Evolutionary conservation across 257 asterid species (phyloP).

Genomic region (Lithospermum erythrorhizon): DNA sequence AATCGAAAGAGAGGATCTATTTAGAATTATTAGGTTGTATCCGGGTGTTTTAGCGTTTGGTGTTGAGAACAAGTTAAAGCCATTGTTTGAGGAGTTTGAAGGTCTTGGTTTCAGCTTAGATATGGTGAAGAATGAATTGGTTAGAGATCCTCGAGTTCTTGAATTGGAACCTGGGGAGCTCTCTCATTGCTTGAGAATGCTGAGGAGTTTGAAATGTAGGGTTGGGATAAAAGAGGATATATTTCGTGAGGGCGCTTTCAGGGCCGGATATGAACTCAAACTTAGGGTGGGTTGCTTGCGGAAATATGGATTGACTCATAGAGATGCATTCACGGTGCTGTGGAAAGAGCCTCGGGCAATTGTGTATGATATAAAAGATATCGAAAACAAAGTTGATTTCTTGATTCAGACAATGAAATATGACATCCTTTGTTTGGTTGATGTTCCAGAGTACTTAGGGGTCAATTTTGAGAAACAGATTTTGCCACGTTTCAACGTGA

Average conservation of each 20-base stretch:
- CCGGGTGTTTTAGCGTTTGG: conserved; percentile 45
- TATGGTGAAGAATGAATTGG: conserved; percentile 41
- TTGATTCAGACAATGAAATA: conserved; percentile 43
- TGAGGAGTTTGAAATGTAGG: conserved; percentile 64
- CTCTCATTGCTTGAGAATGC: conserved; percentile 50
- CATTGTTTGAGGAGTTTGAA: conserved; percentile 51
- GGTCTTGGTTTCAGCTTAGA: conserved; percentile 46
- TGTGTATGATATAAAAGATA: conserved; percentile 33
- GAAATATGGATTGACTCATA: conserved; percentile 44
- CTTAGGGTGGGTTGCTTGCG: conserved; percentile 58
- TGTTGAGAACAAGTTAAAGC: conserved; percentile 38
- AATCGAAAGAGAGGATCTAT: conserved; percentile 28
- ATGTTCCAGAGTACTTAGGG: conserved; percentile 71
- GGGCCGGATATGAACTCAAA: conserved; percentile 58
- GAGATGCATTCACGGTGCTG: conserved; percentile 61
- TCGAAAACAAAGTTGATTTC: conserved; percentile 60
- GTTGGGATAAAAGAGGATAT: conserved; percentile 37
- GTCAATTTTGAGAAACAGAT: conserved; percentile 63
- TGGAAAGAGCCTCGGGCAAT: conserved; percentile 88
- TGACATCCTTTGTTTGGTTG: conserved; percentile 43
- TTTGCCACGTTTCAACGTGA: conserved; percentile 68
- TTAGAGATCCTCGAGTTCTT: conserved; percentile 52
- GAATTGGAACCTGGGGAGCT: conserved; percentile 77
- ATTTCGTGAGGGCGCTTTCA: conserved; percentile 40
- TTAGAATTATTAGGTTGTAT: conserved; percentile 31